These are phyloP conservation scores for Aspergillus ochraceus DNA, from an alignment of 2,329 filamentous ascomycete species.

Conservation along the genomic window DNA sequence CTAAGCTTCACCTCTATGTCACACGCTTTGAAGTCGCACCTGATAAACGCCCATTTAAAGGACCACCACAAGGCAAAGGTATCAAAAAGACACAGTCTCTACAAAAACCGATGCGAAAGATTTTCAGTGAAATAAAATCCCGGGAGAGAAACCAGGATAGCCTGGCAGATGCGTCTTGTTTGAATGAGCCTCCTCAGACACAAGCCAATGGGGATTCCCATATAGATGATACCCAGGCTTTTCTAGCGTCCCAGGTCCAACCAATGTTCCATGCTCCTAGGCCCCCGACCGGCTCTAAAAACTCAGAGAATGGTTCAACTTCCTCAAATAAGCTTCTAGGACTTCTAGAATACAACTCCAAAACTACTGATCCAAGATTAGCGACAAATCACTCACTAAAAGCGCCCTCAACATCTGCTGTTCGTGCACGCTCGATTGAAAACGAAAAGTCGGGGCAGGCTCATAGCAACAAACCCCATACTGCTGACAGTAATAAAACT, in stretches of 20 bases:
- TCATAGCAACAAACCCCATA: neutral
- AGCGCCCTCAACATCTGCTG: neutral
- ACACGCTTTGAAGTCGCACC: slow-evolving; percentile 26
- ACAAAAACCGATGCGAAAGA: slow-evolving; percentile 17
- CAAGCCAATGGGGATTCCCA: slow-evolving; percentile 15
- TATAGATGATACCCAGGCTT: slow-evolving; percentile 14
- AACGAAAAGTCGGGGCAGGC: neutral
- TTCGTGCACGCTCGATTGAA: neutral
- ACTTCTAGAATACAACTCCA: slow-evolving; percentile 1
- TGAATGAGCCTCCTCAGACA: slow-evolving; percentile 11
- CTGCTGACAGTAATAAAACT: neutral
- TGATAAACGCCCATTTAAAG: slow-evolving; percentile 15
- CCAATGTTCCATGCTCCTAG: slow-evolving; percentile 8
- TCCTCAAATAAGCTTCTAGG: slow-evolving; percentile 8
- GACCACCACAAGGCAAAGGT: slow-evolving; percentile 16
- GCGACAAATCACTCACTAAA: neutral
- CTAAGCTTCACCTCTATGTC: slow-evolving; percentile 27
- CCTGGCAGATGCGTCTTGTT: neutral
- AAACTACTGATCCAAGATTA: neutral
- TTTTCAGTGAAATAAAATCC: slow-evolving; percentile 12
- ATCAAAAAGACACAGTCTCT: slow-evolving; percentile 20
- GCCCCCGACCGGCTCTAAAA: neutral
- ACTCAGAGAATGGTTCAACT: neutral
- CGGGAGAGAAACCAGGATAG: neutral
- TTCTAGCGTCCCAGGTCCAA: slow-evolving; percentile 27